A percentile compares a stretch with the other conserved stretches of the same genome.
These are phyloP conservation scores for Glutinoglossum americanum DNA, from an alignment of 495 filamentous ascomycete species.

Conservation along the genomic window DNA sequence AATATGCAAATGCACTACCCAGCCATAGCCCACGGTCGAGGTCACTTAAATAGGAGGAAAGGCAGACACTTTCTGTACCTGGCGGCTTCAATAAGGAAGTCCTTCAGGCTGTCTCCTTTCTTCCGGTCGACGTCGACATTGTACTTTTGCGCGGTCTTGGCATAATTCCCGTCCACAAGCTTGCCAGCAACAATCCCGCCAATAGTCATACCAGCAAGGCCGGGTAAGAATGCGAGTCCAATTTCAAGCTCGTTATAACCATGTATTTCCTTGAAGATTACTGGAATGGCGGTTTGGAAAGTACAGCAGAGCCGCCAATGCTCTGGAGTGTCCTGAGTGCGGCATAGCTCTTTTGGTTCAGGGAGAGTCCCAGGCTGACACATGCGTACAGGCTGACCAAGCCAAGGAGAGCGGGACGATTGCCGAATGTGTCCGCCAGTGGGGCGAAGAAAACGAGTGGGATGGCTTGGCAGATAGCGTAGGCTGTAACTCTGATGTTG, in stretches of 20 bases:
- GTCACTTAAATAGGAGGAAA: conserved; percentile 18
- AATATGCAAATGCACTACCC: conserved; percentile 27
- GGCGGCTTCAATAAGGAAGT: conserved; percentile 44
- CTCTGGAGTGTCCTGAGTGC: conserved; percentile 22
- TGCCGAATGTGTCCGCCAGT: conserved; percentile 20
- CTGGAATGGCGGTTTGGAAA: conserved; percentile 18
- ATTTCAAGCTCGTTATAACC: conserved; percentile 26
- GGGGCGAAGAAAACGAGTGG: conserved; percentile 22
- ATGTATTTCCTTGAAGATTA: conserved; percentile 22
- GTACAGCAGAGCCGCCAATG: conserved; percentile 17
- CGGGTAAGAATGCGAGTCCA: conserved; percentile 27
- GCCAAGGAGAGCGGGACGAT: conserved; percentile 21
- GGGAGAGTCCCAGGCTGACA: conserved; percentile 20
- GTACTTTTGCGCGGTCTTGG: conserved; percentile 16
- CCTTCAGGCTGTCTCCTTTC: conserved; percentile 6
- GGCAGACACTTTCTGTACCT: conserved; percentile 33
- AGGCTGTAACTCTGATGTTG: conserved; percentile 26
- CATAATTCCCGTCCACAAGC: conserved; percentile 25
- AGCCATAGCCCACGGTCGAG: conserved; percentile 31
- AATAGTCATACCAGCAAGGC: conserved; percentile 19
- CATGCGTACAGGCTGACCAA: conserved; percentile 20
- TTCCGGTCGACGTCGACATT: conserved; percentile 7
- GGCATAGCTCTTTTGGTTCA: conserved; percentile 19
- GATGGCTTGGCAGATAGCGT: conserved; percentile 23
- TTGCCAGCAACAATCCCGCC: conserved; percentile 7